phyloP scores from a whole-genome alignment of 176 grass and related monocot genomes.

The Triticum monococcum region DNA sequence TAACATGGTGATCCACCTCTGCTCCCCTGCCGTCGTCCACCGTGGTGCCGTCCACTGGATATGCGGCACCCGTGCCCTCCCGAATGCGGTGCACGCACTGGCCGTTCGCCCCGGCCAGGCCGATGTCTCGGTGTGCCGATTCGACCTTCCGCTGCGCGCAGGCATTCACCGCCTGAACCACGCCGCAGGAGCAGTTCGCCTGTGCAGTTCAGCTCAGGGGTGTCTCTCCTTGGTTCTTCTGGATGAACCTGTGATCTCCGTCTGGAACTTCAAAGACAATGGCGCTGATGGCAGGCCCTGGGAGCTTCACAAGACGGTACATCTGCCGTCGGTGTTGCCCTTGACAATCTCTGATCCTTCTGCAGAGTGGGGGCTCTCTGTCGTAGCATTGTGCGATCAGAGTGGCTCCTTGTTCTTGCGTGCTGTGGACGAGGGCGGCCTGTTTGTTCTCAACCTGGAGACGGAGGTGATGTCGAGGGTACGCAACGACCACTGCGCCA shows the following conservation, averaged over 20 bases:
- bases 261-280: slow-evolving; percentile 3
- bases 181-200: background rate
- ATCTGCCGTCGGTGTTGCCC: slow-evolving; percentile 15
- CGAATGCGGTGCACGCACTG: slow-evolving; percentile 10
- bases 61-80: slow-evolving; percentile 26
- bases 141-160: background rate
- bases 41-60: slow-evolving; percentile 14
- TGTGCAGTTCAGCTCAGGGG: slow-evolving; percentile 5
- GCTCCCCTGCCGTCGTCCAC: slow-evolving; percentile 22
- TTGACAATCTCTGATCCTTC: background rate
- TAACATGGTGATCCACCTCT: background rate
- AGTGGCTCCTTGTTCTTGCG: slow-evolving; percentile 22
- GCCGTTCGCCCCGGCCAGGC: background rate
- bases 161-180: background rate
- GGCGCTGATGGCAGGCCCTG: background rate
- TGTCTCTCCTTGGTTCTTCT: slow-evolving; percentile 21
- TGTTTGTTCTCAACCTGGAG: slow-evolving; percentile 8
- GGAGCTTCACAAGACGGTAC: slow-evolving; percentile 5
- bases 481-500: background rate
- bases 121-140: background rate
- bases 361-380: background rate
- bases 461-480: background rate
- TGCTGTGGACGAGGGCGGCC: background rate
- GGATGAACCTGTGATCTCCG: slow-evolving; percentile 22
- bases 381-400: slow-evolving; percentile 15